Evolutionary conservation across 768 basidiomycete genomes (phyloP), one percentile per base, ranked within the genome.

Genomic region (Mycena pura): DNA sequence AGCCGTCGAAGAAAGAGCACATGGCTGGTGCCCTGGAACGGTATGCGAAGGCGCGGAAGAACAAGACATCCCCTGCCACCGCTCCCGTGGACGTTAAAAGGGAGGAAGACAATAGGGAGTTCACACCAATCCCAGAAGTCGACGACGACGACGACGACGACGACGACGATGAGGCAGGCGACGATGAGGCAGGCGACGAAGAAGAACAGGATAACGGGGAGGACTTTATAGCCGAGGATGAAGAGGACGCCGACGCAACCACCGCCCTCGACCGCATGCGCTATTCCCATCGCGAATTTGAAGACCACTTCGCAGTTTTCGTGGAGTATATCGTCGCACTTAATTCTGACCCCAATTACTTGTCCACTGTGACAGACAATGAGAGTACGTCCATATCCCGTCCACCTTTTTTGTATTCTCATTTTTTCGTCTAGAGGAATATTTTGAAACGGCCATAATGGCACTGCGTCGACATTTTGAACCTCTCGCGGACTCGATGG

Each of bases 401-500:
- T 17, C 11, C 21, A 2, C 24, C 29, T n/a, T 28, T 13, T 11
- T 17, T n/a, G 19, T 11, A 21, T 27, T 8, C 49, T 54, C 19
- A 61, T 36, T 19, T 3, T 27, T 5, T 10, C 13, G 27, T 19
- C 7, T 11, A 62, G 64, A 57, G 31, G 51, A 58, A 21, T 66
- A 66, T 43, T 66, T 54, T 24, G 32, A 28, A 21, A 62, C 64
- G 19, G 64, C 64, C 7, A 57, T 66, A 19, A 51, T 25, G 10
- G 54, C 64, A 13, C 41, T 66, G 14, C 38, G 41, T 4, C 56
- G 54, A 1, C 56, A 54, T 25, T 45, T 62, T 44, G 60, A 62
- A n/a, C 57, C 64, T 6, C 64, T 66, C 40, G 60, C 64, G 5
- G 64, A 66, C 32, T 53, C 60, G 17, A 62, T 66, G 46, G 40